Percentiles rank a stretch among this genome's conserved stretches.
Conservation (phyloP, 371 early-diverging fungal species). For the Mortierella sp. region DNA sequence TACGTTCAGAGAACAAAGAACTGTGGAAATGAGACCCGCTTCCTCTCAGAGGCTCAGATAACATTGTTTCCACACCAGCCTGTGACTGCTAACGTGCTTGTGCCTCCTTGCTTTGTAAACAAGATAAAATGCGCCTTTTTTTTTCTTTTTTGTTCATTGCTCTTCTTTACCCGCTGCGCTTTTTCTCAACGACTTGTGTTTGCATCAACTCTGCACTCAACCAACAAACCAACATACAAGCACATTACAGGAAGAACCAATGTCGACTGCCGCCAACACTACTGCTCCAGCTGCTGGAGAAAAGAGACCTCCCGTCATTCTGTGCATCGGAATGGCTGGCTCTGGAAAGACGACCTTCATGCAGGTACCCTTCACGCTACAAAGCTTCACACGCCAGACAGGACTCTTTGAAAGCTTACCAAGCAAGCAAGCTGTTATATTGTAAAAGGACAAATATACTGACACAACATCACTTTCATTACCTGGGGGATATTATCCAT, state of each 20-base stretch:
- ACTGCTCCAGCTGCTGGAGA: conserved; percentile 34
- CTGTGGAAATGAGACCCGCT: no score
- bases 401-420: no score
- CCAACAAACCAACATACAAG: neutral
- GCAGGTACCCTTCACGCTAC: conserved; percentile 75
- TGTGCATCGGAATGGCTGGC: conserved; percentile 99
- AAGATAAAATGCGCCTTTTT: neutral
- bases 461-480: neutral
- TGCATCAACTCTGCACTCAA: neutral
- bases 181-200: neutral
- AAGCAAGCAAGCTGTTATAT: neutral
- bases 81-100: neutral
- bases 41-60: no score
- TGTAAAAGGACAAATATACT: neutral
- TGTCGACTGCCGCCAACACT: conserved; percentile 15
- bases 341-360: conserved; percentile 99
- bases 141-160: neutral
- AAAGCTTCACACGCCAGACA: no score
- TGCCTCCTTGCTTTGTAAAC: conserved; percentile 8
- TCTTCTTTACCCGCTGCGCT: neutral
- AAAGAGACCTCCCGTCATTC: conserved; percentile 82
- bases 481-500: neutral
- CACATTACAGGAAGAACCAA: neutral
- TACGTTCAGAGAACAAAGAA: no score
- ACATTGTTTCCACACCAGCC: no score